Conservation (phyloP, 2,329 filamentous ascomycete species). For the Ceratocystis smalleyi region DNA sequence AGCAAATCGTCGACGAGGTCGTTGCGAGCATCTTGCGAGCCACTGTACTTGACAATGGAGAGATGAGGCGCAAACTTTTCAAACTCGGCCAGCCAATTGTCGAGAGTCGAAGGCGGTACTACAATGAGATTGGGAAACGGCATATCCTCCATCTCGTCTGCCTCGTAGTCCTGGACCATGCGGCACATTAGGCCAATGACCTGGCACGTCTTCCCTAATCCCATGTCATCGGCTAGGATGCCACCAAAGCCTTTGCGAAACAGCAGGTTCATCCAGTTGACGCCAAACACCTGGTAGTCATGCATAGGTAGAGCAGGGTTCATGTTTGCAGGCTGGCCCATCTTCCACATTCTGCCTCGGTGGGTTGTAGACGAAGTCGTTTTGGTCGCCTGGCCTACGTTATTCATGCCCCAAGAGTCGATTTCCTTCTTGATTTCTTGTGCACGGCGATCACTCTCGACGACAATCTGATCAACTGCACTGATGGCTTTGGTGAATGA, state of each 20-base stretch:
- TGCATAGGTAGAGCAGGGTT: conserved; percentile 63
- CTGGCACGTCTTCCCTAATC: conserved; percentile 88
- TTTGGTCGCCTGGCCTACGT: conserved; percentile 27
- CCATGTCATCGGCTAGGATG: conserved; percentile 96
- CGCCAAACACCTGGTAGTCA: conserved; percentile 80
- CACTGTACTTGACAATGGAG: conserved; percentile 54
- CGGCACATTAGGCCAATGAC: conserved; percentile 85
- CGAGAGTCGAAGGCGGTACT: conserved; percentile 82
- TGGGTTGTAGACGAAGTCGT: conserved; percentile 13
- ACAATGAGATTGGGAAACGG: conserved; percentile 67
- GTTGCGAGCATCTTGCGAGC: conserved; percentile 49
- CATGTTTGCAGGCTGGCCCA: conserved; percentile 61
- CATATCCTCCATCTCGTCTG: conserved; percentile 24
- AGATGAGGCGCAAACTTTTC: conserved; percentile 67
- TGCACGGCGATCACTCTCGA: conserved; percentile 57
- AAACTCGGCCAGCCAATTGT: conserved; percentile 93
- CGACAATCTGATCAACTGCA: conserved; percentile 69
- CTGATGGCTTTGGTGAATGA: conserved; percentile 68
- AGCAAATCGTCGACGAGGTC: conserved; percentile 52
- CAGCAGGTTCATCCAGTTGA: conserved; percentile 85
- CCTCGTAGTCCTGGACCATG: conserved; percentile 49
- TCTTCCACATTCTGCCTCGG: conserved; percentile 10
- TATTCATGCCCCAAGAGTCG: conserved; percentile 34
- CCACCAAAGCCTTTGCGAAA: conserved; percentile 68
- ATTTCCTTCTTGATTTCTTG: conserved; percentile 36